Percentiles rank a stretch among this genome's conserved stretches.
Evolutionary conservation across 768 basidiomycete genomes (phyloP).

Genomic region (Psilocybe azurescens): DNA sequence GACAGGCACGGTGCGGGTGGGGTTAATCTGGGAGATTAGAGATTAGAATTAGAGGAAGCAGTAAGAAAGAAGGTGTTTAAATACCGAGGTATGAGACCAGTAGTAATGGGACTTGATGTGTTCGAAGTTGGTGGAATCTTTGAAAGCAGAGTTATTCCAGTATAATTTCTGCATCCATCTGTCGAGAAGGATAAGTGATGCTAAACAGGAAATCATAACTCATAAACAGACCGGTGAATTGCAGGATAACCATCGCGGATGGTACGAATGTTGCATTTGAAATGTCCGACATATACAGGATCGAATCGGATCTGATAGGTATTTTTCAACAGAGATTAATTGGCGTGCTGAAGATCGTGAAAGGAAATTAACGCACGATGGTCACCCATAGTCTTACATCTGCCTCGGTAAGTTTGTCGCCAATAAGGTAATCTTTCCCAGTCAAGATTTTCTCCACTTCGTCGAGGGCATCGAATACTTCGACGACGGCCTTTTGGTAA

Average conservation of each 20-base stretch:
- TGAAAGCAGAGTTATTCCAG: constrained; percentile 91
- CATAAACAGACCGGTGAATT: constrained; percentile 59
- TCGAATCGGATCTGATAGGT: constrained; percentile 79
- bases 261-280: constrained; percentile 90
- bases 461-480: constrained; percentile 82
- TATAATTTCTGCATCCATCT: constrained; percentile 92
- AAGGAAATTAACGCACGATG: constrained; percentile 56
- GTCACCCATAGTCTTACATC: constrained; percentile 91
- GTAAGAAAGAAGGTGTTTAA: constrained; percentile 11
- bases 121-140: constrained; percentile 86
- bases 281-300: constrained; percentile 88
- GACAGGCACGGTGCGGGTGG: constrained; percentile 72
- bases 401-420: constrained; percentile 82
- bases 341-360: neutral
- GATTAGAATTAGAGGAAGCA: neutral
- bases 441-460: constrained; percentile 77
- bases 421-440: constrained; percentile 85
- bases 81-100: constrained; percentile 59
- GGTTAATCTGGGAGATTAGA: constrained; percentile 64
- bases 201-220: neutral
- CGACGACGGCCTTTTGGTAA: constrained; percentile 76
- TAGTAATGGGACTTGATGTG: constrained; percentile 85
- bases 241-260: constrained; percentile 90
- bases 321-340: neutral
- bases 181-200: neutral